phyloP scores from a whole-genome alignment of 805 yeast species.

The Sungouiella thailandica region DNA sequence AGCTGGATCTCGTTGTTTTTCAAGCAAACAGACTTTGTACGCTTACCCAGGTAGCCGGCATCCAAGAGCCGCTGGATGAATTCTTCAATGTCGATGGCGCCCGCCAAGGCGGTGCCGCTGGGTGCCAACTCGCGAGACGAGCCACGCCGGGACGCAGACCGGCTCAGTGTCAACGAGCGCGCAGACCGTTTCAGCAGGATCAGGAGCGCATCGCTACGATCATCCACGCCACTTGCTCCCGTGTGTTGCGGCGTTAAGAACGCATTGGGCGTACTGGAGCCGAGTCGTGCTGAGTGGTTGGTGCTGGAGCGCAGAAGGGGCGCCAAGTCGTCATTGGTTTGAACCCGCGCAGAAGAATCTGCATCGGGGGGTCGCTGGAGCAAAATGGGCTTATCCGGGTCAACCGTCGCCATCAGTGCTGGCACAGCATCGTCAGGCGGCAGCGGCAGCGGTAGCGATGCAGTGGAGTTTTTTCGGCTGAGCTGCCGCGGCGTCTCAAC shows the following conservation, averaged over 20 bases:
- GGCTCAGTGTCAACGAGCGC: conserved; percentile 13
- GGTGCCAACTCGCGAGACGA: neutral
- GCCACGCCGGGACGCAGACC: conserved; percentile 10
- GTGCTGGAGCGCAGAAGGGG: conserved; percentile 19
- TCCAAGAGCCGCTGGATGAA: conserved; percentile 86
- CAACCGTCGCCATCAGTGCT: conserved; percentile 52
- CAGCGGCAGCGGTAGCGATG: conserved; percentile 15
- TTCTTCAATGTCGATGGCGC: conserved; percentile 63
- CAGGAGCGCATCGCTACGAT: conserved; percentile 14
- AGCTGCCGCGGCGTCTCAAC: conserved; percentile 25
- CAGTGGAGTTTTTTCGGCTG: conserved; percentile 26
- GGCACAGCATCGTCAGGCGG: conserved; percentile 38
- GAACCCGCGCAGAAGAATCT: conserved; percentile 5
- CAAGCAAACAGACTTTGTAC: conserved; percentile 83
- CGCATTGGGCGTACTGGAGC: conserved; percentile 4
- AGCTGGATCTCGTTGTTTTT: conserved; percentile 79
- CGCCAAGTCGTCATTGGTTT: conserved; percentile 13
- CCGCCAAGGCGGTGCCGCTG: neutral
- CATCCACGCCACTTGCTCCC: conserved; percentile 12
- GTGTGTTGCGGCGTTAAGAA: conserved; percentile 15
- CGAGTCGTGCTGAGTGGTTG: conserved; percentile 12
- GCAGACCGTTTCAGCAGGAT: conserved; percentile 12
- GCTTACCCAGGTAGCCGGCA: conserved; percentile 93
- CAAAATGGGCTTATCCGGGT: conserved; percentile 71
- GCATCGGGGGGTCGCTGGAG: conserved; percentile 45